Percentiles rank a stretch among this genome's conserved stretches.
Conservation (phyloP, 257 asterid species). For the Cordia subcordata region DNA sequence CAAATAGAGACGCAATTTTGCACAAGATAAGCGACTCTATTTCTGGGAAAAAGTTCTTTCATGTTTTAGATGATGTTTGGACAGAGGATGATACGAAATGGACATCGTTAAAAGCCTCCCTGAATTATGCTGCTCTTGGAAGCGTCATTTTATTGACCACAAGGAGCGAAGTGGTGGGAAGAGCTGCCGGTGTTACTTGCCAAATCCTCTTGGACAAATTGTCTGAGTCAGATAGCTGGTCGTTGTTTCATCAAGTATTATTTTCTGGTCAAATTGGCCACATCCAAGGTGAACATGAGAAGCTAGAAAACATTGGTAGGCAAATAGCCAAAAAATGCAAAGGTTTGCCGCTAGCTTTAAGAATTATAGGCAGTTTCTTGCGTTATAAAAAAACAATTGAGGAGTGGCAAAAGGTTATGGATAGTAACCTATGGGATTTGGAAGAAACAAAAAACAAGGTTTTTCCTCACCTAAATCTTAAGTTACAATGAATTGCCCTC, state of each 20-base stretch:
- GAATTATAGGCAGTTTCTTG: constrained; percentile 21
- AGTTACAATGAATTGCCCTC: constrained; percentile 17
- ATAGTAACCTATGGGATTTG: constrained; percentile 24
- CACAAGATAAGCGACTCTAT: constrained; percentile 9
- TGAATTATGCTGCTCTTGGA: constrained; percentile 14
- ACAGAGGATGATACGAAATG: constrained; percentile 22
- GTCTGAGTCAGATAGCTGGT: constrained; percentile 18
- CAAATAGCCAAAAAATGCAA: constrained; percentile 23
- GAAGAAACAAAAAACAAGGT: constrained; percentile 11
- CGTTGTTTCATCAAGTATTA: constrained; percentile 22
- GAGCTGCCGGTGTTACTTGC: not conserved
- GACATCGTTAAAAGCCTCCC: constrained; percentile 9
- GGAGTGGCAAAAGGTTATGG: constrained; percentile 20
- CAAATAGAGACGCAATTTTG: no score
- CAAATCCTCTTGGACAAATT: not conserved
- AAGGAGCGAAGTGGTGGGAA: constrained; percentile 18
- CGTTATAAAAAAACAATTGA: constrained; percentile 9
- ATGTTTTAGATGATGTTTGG: constrained; percentile 26
- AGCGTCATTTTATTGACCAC: constrained; percentile 25
- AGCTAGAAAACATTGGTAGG: constrained; percentile 16
- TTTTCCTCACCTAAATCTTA: constrained; percentile 17
- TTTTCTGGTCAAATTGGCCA: constrained; percentile 3
- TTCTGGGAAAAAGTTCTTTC: constrained; percentile 15
- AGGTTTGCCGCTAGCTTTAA: constrained; percentile 27
- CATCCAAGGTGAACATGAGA: constrained; percentile 10